phyloP scores from a whole-genome alignment of 139 green algal genomes.

The Chlorella sp. region DNA sequence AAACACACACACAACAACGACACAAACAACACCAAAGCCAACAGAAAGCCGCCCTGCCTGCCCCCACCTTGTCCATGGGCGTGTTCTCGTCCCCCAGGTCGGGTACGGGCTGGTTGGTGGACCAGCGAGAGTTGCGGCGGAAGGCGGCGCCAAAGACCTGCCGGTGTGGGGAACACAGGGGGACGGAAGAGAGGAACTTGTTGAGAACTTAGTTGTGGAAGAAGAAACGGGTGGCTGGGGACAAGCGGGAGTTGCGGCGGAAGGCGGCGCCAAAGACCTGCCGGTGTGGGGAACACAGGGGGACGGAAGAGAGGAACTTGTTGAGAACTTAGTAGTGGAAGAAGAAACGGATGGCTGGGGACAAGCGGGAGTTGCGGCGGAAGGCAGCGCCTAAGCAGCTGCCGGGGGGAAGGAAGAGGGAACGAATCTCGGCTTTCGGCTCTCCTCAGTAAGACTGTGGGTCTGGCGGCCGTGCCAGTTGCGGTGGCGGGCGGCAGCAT shows the following conservation, averaged over 20 bases:
- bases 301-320: too few species aligned
- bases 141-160: conserved; percentile 94
- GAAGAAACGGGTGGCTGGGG: conserved; percentile 68
- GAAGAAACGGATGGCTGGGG: conserved; percentile 68
- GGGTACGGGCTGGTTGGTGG: conserved; percentile 69
- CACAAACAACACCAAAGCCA: too few species aligned
- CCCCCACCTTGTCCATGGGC: conserved; percentile 50
- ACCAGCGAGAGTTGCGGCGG: conserved; percentile 90
- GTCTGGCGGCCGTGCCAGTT: too few species aligned
- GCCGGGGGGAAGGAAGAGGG: neutral
- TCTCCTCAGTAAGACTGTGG: too few species aligned
- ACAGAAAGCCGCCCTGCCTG: too few species aligned
- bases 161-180: neutral
- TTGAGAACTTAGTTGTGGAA: too few species aligned
- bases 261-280: conserved; percentile 94
- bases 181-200: too few species aligned
- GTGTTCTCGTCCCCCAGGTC: conserved; percentile 75
- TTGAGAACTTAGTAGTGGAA: too few species aligned
- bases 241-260: conserved; percentile 90
- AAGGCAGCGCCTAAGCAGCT: conserved; percentile 95
- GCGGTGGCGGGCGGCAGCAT: too few species aligned
- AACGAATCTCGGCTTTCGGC: too few species aligned
- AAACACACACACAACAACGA: too few species aligned
- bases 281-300: neutral
- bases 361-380: conserved; percentile 90